Conservation (phyloP, 2,329 filamentous ascomycete species). For the Penicillium sp. region DNA sequence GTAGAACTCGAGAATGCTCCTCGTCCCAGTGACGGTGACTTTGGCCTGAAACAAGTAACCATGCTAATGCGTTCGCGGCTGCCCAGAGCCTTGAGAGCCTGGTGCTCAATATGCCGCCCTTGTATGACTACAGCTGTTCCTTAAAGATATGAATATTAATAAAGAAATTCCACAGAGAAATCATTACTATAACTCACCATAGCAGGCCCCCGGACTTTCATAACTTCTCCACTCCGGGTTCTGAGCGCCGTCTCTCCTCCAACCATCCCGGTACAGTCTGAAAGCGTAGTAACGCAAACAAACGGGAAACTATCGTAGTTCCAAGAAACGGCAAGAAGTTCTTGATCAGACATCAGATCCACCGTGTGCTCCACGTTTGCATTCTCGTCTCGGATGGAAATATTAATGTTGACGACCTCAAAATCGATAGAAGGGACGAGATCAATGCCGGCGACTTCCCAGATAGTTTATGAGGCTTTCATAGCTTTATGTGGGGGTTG, state of each 20-base stretch:
- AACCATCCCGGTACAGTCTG: conserved; percentile 65
- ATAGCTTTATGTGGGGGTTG: neutral
- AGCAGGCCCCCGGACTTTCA: conserved; percentile 64
- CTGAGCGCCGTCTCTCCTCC: conserved; percentile 68
- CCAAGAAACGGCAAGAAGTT: conserved; percentile 61
- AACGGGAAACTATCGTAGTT: conserved; percentile 70
- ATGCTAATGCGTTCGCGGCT: conserved; percentile 31
- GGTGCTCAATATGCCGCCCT: conserved; percentile 32
- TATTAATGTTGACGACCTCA: conserved; percentile 62
- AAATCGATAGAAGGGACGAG: conserved; percentile 59
- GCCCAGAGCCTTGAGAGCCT: conserved; percentile 29
- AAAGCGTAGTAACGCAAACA: conserved; percentile 72
- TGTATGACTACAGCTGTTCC: conserved; percentile 30
- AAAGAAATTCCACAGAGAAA: neutral
- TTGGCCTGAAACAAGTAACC: conserved; percentile 33
- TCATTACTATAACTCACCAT: neutral
- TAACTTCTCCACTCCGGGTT: conserved; percentile 56
- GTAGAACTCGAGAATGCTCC: conserved; percentile 3
- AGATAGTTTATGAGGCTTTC: conserved; percentile 24
- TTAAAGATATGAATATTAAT: neutral
- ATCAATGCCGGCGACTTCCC: conserved; percentile 59
- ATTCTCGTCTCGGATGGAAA: conserved; percentile 55
- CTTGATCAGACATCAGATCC: neutral
- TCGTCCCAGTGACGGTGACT: conserved; percentile 23
- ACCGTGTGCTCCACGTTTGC: conserved; percentile 40